Base-by-base conservation (phyloP, 1,284 basidiomycete species). In the Heterobasidion annosum region DNA sequence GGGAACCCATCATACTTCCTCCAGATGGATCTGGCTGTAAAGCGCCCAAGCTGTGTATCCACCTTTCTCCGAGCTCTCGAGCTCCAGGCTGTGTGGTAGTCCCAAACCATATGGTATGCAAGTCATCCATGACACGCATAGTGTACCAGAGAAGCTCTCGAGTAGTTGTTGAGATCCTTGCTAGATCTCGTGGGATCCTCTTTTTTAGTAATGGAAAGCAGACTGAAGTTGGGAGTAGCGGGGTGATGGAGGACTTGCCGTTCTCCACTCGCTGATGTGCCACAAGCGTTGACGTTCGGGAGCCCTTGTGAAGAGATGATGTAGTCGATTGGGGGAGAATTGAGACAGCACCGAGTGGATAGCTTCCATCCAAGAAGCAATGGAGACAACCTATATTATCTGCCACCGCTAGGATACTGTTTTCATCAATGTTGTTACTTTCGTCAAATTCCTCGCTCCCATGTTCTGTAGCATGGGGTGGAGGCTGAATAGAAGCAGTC, bases 321-420 rank as follows among this genome's bases (percentile, higher is more conserved):
- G 76, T 70, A 43, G 68, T 63, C 32, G 69, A 66, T 37, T 68
- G 65, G 51, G 59, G 59, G 43, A 71, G 74, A 42, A 79, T 58
- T 43, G 61, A 64, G 45, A 87, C 67, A 37, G 77, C 72, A 40
- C 93, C 92, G 35, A 95, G 74, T 48, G 85, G 79, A 68, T 88
- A 92, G 56, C 81, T 81, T 25, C 92, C 92, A 63, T 94, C 91
- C 50, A 93, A 71, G 66, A 82, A 91, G 60, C 71, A 77, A 63
- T 83, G 76, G 49, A 88, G 64, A 56, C 66, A 65, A 6, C 88
- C 86, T 19, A 66, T 58, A 53, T 75, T 70, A 63, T 89, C 86
- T 16, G 80, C 67, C 44, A 82, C 74, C 34, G 75, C 73, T 18
- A 91, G 71, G 52, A 90, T 69, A 62, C 84, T 89, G 61, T 82